A percentile compares a stretch with the other conserved stretches of the same genome.
Evolutionary conservation across 129 eudicot genomes (phyloP).

Genomic region (Helichrysum umbraculigerum): DNA sequence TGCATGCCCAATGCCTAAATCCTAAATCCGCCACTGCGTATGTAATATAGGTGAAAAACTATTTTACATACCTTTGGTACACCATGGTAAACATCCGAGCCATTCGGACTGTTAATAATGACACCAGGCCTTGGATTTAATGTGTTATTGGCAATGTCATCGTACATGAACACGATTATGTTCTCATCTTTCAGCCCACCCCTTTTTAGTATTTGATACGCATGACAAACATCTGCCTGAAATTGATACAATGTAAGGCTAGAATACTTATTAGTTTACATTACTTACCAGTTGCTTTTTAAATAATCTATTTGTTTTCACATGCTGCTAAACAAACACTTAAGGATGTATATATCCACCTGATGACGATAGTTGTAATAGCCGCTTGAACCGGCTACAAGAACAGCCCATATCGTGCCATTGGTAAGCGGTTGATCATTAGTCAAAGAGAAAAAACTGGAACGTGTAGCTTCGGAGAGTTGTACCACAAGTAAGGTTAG

Average conservation of each 20-base stretch:
- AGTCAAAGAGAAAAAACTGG: constrained; percentile 20
- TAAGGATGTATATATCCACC: constrained; percentile 30
- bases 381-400: constrained; percentile 78
- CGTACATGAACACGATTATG: constrained; percentile 83
- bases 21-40: too few species aligned
- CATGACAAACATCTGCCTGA: constrained; percentile 90
- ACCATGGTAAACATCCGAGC: constrained; percentile 80
- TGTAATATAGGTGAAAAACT: neutral
- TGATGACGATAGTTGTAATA: constrained; percentile 79
- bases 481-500: constrained; percentile 25
- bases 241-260: neutral
- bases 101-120: constrained; percentile 71
- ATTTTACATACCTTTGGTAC: constrained; percentile 69
- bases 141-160: constrained; percentile 68
- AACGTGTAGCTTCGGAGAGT: constrained; percentile 33
- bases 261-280: neutral
- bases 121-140: constrained; percentile 77
- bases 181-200: constrained; percentile 93
- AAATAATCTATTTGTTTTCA: neutral
- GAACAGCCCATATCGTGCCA: constrained; percentile 82
- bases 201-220: constrained; percentile 75
- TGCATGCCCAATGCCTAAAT: too few species aligned
- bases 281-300: neutral
- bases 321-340: neutral
- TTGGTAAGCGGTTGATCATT: neutral